Evolutionary conservation across 148 eudicot species (phyloP).

Genomic region (Vaccinium macrocarpon): DNA sequence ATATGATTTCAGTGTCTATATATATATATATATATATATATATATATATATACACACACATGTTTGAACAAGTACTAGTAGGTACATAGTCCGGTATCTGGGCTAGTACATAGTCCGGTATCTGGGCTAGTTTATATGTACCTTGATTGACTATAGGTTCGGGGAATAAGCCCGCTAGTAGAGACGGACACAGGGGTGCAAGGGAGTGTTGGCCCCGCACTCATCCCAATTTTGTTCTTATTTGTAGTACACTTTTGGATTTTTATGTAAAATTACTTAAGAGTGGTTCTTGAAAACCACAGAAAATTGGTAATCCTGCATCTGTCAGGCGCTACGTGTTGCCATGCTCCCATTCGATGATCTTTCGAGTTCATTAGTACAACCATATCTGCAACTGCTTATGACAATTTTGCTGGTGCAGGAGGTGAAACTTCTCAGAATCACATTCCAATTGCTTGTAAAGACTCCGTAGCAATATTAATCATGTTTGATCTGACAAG

Average conservation of each 20-base stretch:
- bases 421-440: slow-evolving; percentile 36
- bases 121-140: not conserved
- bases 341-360: not conserved
- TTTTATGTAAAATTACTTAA: too few relatives aligned
- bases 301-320: too few relatives aligned
- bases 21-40: not conserved
- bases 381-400: not conserved
- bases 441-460: slow-evolving; percentile 48
- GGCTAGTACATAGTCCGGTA: not conserved
- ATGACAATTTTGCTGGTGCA: slow-evolving; percentile 12
- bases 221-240: too few relatives aligned
- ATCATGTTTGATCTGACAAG: slow-evolving; percentile 80
- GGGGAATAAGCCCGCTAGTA: too few relatives aligned
- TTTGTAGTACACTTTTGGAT: too few relatives aligned
- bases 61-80: not conserved
- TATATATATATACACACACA: not conserved
- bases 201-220: too few relatives aligned
- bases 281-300: too few relatives aligned
- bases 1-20: not conserved
- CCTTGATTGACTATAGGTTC: too few relatives aligned
- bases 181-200: too few relatives aligned
- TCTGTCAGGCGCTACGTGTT: not conserved
- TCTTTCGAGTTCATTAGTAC: not conserved
- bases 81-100: not conserved
- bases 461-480: slow-evolving; percentile 64